phyloP scores from a whole-genome alignment of 306 rosid species.

The Hippophae rhamnoides region DNA sequence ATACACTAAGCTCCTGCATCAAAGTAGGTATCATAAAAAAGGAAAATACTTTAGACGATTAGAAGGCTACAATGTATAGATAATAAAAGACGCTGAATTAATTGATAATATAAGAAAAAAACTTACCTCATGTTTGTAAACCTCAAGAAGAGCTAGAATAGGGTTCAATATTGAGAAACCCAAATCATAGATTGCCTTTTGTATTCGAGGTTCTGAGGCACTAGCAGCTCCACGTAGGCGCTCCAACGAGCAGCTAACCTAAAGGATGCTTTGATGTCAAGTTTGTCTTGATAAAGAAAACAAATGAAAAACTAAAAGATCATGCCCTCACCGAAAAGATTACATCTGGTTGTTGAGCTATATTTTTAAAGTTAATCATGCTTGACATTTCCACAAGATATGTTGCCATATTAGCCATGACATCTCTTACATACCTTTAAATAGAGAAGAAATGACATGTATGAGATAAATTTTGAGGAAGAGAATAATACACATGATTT shows the following conservation, averaged over 20 bases:
- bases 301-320: background rate
- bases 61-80: too few relatives aligned
- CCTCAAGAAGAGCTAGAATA: conserved; percentile 62
- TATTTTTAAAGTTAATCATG: conserved; percentile 55
- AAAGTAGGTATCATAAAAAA: too few relatives aligned
- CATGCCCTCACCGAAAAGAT: conserved; percentile 50
- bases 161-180: conserved; percentile 81
- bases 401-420: conserved; percentile 63
- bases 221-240: conserved; percentile 87
- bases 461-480: conserved; percentile 6
- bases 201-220: conserved; percentile 89
- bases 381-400: conserved; percentile 61
- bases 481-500: background rate
- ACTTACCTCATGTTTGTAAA: conserved; percentile 79
- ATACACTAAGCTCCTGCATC: too few relatives aligned
- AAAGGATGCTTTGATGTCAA: conserved; percentile 27
- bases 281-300: background rate
- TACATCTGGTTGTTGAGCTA: conserved; percentile 83
- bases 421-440: conserved; percentile 63
- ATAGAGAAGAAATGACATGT: conserved; percentile 10
- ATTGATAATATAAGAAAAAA: too few relatives aligned
- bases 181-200: conserved; percentile 74
- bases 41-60: too few relatives aligned
- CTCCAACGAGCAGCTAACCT: conserved; percentile 94
- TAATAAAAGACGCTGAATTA: too few relatives aligned